Evolutionary conservation across 2,329 filamentous ascomycete genomes (phyloP), one percentile per base, ranked within the genome.

Genomic region (Diaporthe amygdali): DNA sequence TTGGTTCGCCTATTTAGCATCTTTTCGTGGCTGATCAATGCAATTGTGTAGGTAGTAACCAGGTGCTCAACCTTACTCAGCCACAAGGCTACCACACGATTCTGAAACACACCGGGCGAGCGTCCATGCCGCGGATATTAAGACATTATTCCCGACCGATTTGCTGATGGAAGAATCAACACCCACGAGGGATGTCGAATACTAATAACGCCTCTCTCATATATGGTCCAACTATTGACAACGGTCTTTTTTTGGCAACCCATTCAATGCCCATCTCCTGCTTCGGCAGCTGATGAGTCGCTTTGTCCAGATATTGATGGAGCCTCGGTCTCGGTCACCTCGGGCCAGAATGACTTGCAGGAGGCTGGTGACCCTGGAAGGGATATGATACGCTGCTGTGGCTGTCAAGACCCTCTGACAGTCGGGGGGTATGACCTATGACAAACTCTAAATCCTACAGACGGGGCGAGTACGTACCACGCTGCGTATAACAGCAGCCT

Each of bases 371-470:
- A 32, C 9, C 17, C 41, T 27, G 56, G 39, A 34, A 47, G 56
- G 56, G 6, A 9, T 22, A 15, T 63, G 56, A 63, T 63, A 63
- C n/a, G 56, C 39, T 46, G 56, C 56, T n/a, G 17, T 46, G 56
- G 39, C 55, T 61, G 55, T 61, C 55, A 61, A 61, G 37, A 17
- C 55, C 27, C 56, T 32, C 56, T 63, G 56, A 63, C 41, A 63
- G 27, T n/a, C 32, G 54, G 27, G 15, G 27, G 56, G 37, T 44
- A 17, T 39, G 41, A 47, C 59, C 32, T 30, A 63, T 63, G 32
- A 25, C 41, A 34, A 63, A 63, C 59, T 63, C 59, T 63, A 63
- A 63, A 63, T 63, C 59, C 59, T 63, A 27, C 39, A 61, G 37
- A 61, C 39, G 39, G 39, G 17, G n/a, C 25, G 27, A 63, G 41